Percentiles rank a stretch among this genome's conserved stretches.
phyloP scores from a whole-genome alignment of 306 rosid genomes.

The Clitoria ternatea region DNA sequence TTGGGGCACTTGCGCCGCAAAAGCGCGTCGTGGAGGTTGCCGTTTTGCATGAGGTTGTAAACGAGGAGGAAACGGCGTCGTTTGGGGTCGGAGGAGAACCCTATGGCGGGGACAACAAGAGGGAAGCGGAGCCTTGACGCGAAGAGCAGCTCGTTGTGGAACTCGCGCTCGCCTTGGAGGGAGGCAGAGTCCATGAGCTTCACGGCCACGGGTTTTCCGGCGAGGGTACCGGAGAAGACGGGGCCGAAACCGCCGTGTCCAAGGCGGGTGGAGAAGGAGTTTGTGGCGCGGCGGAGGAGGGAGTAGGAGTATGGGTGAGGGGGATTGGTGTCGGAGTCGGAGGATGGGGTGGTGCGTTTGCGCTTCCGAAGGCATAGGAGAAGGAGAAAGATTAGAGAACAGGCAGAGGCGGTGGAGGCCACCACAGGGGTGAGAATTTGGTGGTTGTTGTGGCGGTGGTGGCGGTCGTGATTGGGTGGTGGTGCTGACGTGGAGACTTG shows the following conservation, averaged over 20 bases:
- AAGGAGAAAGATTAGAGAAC: conserved; percentile 55
- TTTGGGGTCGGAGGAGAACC: conserved; percentile 69
- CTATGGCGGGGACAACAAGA: conserved; percentile 48
- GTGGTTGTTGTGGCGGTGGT: not conserved
- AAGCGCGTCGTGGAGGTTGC: conserved; percentile 80
- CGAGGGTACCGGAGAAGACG: conserved; percentile 55
- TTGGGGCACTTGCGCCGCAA: conserved; percentile 48
- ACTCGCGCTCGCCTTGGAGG: conserved; percentile 87
- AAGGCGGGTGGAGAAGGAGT: conserved; percentile 71
- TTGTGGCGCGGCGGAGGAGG: conserved; percentile 83
- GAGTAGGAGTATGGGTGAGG: conserved; percentile 71
- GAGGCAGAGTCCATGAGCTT: conserved; percentile 85
- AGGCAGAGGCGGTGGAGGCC: conserved; percentile 23
- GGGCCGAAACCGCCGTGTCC: conserved; percentile 97
- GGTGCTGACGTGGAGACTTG: conserved; percentile 27
- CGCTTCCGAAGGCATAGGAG: conserved; percentile 50
- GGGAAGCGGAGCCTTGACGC: conserved; percentile 57
- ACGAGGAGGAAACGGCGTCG: conserved; percentile 70
- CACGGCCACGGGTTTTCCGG: conserved; percentile 61
- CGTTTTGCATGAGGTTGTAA: conserved; percentile 67
- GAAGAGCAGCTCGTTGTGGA: conserved; percentile 87
- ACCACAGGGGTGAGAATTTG: conserved; percentile 18
- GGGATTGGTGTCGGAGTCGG: conserved; percentile 48
- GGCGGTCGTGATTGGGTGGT: not conserved
- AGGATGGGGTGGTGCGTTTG: conserved; percentile 60